phyloP scores from a whole-genome alignment of 208 protist species.

The Paratrypanosoma confusum region DNA sequence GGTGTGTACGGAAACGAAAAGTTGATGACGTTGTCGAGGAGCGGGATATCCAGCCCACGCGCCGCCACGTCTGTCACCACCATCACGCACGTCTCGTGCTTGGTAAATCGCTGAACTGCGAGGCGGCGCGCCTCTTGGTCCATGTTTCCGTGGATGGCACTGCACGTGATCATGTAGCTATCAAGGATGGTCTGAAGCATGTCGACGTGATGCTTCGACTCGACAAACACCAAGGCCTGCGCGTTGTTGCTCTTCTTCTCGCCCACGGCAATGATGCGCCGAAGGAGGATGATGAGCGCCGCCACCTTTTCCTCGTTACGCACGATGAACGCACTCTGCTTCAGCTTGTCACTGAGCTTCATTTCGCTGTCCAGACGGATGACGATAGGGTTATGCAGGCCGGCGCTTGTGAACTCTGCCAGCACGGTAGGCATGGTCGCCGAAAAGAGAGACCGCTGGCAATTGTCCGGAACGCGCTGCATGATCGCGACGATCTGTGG shows the following conservation, averaged over 20 bases:
- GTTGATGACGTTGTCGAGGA: conserved; percentile 99
- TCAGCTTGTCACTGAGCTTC: conserved; percentile 93
- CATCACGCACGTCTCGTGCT: conserved; percentile 84
- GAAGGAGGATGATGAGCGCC: conserved; percentile 91
- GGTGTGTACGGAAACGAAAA: conserved; percentile 97
- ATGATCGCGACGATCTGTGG: conserved; percentile 95
- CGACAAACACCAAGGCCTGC: conserved; percentile 96
- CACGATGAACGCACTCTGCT: conserved; percentile 89
- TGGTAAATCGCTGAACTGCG: conserved; percentile 91
- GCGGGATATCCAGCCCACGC: conserved; percentile 97
- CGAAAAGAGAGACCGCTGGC: conserved; percentile 96
- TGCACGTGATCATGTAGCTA: conserved; percentile 43
- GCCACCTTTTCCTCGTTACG: conserved; percentile 93
- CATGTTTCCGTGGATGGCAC: conserved; percentile 95
- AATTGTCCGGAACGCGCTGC: conserved; percentile 81
- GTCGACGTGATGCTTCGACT: conserved; percentile 97
- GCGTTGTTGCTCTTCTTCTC: conserved; percentile 32
- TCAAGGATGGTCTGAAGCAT: conserved; percentile 91
- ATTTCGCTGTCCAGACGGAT: conserved; percentile 96
- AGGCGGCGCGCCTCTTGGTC: conserved; percentile 95
- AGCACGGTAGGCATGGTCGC: conserved; percentile 97
- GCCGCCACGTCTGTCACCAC: conserved; percentile 99
- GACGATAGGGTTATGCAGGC: conserved; percentile 94
- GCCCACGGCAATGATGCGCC: conserved; percentile 63
- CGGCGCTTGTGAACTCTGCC: conserved; percentile 96